Conservation (phyloP, 1,284 basidiomycete genomes). For the Veloboletus limbatus region DNA sequence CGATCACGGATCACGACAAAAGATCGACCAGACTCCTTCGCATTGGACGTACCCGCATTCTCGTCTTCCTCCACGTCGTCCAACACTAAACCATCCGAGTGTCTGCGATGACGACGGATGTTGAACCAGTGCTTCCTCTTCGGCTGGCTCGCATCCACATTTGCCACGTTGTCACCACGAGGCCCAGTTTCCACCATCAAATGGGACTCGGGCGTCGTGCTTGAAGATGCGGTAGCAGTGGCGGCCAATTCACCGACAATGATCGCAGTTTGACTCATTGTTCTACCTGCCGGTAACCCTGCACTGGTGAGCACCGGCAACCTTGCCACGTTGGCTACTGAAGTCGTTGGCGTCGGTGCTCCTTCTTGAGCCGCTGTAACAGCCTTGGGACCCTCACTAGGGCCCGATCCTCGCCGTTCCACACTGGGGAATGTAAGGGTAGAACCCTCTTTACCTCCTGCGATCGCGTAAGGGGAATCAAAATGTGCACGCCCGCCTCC, state of each 20-base stretch:
- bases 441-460: conserved; percentile 40
- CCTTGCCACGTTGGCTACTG: conserved; percentile 43
- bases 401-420: conserved; percentile 40
- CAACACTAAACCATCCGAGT: conserved; percentile 51
- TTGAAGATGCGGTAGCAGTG: conserved; percentile 10
- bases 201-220: conserved; percentile 17
- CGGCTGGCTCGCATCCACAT: conserved; percentile 41
- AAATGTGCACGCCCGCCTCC: conserved; percentile 77
- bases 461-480: conserved; percentile 74
- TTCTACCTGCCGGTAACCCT: conserved; percentile 61
- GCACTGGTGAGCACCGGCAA: conserved; percentile 38
- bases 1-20: conserved; percentile 69
- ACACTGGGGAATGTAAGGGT: conserved; percentile 66
- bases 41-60: conserved; percentile 30
- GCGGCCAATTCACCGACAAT: conserved; percentile 40
- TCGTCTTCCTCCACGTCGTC: conserved; percentile 34
- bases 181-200: conserved; percentile 17
- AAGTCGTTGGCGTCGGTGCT: conserved; percentile 53
- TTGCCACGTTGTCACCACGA: conserved; percentile 22
- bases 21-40: conserved; percentile 42
- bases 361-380: conserved; percentile 25
- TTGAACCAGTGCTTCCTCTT: conserved; percentile 70
- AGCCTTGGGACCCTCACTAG: conserved; percentile 22
- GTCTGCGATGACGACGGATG: conserved; percentile 55
- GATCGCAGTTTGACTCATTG: conserved; percentile 77